Evolutionary conservation across 179 eudicot genomes (phyloP).

Genomic region (Beta corolliflora): DNA sequence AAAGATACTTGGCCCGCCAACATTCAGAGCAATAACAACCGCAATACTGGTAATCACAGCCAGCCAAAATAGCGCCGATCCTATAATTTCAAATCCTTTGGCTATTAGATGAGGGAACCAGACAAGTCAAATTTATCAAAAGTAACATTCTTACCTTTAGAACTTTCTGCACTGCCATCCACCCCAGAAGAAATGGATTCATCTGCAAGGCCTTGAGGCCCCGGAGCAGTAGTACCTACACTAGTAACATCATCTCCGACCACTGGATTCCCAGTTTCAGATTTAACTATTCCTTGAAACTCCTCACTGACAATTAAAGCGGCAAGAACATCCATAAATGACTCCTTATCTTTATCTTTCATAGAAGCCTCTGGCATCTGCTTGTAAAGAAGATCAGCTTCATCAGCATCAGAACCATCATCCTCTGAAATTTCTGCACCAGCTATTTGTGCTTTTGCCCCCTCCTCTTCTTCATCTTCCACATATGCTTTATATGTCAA

Average conservation of each 20-base stretch:
- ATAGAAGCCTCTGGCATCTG: slow-evolving; percentile 35
- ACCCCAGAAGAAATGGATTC: slow-evolving; percentile 37
- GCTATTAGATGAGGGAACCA: slow-evolving; percentile 11
- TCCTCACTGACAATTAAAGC: slow-evolving; percentile 94
- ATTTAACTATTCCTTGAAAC: slow-evolving; percentile 89
- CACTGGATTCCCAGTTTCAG: slow-evolving; percentile 62
- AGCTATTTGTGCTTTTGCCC: slow-evolving; percentile 32
- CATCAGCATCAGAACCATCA: slow-evolving; percentile 71
- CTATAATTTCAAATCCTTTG: slow-evolving; percentile 40
- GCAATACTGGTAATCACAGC: slow-evolving; percentile 62
- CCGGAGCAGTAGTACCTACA: slow-evolving; percentile 38
- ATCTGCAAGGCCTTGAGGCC: slow-evolving; percentile 33
- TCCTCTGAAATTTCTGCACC: slow-evolving; percentile 62
- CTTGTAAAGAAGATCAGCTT: slow-evolving; percentile 47
- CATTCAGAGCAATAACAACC: slow-evolving; percentile 63
- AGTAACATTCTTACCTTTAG: slow-evolving; percentile 46
- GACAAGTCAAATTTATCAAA: not conserved
- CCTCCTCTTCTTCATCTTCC: slow-evolving; percentile 94
- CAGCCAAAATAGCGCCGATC: slow-evolving; percentile 72
- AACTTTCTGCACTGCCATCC: slow-evolving; percentile 39
- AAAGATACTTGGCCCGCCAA: slow-evolving; percentile 69
- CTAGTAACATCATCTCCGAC: slow-evolving; percentile 32
- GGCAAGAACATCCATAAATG: slow-evolving; percentile 90
- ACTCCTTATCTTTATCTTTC: slow-evolving; percentile 53
- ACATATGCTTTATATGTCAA: slow-evolving; percentile 95